Conservation (phyloP, 2,329 filamentous ascomycete genomes). For the Polytolypa hystricis region DNA sequence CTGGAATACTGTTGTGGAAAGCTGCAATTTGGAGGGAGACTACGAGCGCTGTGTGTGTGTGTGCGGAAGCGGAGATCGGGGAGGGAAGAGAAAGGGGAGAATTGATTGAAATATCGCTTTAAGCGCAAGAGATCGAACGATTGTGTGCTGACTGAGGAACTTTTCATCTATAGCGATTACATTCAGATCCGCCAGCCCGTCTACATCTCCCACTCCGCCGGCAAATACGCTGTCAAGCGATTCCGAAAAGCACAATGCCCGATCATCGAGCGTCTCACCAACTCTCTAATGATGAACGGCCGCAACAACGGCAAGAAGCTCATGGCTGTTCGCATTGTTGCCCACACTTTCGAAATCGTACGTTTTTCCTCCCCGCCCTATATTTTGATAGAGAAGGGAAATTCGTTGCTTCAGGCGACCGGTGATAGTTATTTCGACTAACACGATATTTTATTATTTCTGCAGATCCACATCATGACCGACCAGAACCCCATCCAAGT, state of each 20-base stretch:
- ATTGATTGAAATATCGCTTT: not conserved
- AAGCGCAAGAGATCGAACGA: constrained; percentile 11
- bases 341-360: constrained; percentile 99
- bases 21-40: not conserved
- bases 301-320: constrained; percentile 99
- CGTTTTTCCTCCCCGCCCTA: constrained; percentile 32
- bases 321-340: constrained; percentile 98
- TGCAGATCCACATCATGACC: constrained; percentile 99
- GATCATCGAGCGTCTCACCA: constrained; percentile 99
- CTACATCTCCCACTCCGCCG: constrained; percentile 98
- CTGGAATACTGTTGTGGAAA: too few relatives aligned
- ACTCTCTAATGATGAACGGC: constrained; percentile 99
- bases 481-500: constrained; percentile 99
- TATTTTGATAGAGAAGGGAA: too few relatives aligned
- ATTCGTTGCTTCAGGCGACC: not conserved
- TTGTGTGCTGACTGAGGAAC: constrained; percentile 24
- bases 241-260: constrained; percentile 99
- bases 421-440: constrained; percentile 8
- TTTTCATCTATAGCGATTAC: constrained; percentile 65
- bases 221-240: constrained; percentile 97
- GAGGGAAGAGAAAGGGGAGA: constrained; percentile 3
- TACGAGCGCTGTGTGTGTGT: too few relatives aligned
- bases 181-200: constrained; percentile 98
- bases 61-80: constrained; percentile 7
- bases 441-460: constrained; percentile 13